Conservation (phyloP, 139 green algal species). For the Chlamydomonas schloesseri region DNA sequence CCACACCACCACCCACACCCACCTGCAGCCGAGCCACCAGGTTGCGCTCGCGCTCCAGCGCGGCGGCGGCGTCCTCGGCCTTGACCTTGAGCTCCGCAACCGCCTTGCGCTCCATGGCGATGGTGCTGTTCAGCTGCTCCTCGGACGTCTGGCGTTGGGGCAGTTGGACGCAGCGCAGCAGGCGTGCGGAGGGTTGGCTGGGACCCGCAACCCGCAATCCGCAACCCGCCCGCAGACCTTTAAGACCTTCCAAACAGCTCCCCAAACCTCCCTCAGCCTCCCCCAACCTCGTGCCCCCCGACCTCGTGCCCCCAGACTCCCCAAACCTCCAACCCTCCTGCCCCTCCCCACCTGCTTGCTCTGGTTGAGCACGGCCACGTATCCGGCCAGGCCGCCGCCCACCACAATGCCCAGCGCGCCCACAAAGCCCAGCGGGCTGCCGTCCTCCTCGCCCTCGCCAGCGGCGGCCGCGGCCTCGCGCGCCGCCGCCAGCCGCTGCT, state of each 20-base stretch:
- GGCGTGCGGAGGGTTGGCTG: not conserved
- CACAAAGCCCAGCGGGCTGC: constrained; percentile 32
- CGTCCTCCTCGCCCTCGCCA: constrained; percentile 12
- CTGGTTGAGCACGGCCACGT: constrained; percentile 52
- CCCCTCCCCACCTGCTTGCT: constrained; percentile 59
- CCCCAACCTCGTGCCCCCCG: too few relatives aligned
- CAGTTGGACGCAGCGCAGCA: not conserved
- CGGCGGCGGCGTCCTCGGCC: constrained; percentile 17
- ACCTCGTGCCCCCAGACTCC: too few relatives aligned
- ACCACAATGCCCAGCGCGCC: constrained; percentile 50
- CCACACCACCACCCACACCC: too few relatives aligned
- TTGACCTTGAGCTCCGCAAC: constrained; percentile 40
- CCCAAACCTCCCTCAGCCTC: too few relatives aligned
- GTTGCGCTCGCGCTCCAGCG: constrained; percentile 22
- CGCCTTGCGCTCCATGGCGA: constrained; percentile 25
- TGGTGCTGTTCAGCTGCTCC: constrained; percentile 2
- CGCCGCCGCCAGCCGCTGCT: not conserved
- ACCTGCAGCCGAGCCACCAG: constrained; percentile 36
- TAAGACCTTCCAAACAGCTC: too few relatives aligned
- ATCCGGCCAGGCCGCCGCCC: constrained; percentile 53
- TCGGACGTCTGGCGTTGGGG: constrained; percentile 20
- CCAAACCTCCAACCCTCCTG: too few relatives aligned
- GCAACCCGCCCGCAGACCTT: too few relatives aligned
- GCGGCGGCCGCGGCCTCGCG: not conserved
- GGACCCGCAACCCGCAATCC: too few relatives aligned